A percentile compares a stretch with the other conserved stretches of the same genome.
Evolutionary conservation across 2,329 filamentous ascomycete species (phyloP).

Genomic region (Colletotrichum sp.): DNA sequence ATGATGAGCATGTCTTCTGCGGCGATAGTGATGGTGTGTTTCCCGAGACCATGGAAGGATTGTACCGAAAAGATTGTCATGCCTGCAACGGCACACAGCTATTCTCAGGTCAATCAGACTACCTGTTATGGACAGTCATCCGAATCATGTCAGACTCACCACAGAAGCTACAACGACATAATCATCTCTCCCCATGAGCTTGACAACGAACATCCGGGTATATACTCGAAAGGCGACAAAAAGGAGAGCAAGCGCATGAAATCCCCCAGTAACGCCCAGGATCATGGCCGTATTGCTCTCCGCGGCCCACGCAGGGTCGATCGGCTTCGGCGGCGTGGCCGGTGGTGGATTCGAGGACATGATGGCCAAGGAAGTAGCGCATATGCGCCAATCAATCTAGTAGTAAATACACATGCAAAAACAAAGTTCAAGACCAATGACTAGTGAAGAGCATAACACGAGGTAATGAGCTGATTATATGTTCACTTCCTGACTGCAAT

Average conservation of each 20-base stretch:
- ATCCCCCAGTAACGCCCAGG: constrained; percentile 23
- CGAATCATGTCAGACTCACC: constrained; percentile 22
- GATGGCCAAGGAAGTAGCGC: neutral
- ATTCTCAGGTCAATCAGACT: neutral
- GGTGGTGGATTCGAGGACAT: neutral
- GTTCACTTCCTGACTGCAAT: neutral
- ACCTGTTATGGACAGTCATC: too few species aligned
- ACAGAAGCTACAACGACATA: constrained; percentile 27
- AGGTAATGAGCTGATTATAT: neutral
- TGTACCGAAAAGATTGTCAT: constrained; percentile 45
- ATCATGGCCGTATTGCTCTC: constrained; percentile 29
- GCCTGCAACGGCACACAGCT: constrained; percentile 32
- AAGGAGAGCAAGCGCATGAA: constrained; percentile 28
- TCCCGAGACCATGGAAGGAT: constrained; percentile 49
- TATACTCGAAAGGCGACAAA: constrained; percentile 22
- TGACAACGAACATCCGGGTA: constrained; percentile 23
- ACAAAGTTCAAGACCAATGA: neutral
- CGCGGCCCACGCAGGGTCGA: constrained; percentile 25
- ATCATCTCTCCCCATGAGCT: constrained; percentile 31
- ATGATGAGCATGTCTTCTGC: constrained; percentile 36
- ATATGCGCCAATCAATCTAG: neutral
- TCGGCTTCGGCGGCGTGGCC: neutral
- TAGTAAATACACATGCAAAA: neutral
- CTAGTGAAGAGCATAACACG: neutral
- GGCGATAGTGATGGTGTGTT: constrained; percentile 42